Percentiles rank a stretch among this genome's conserved stretches.
These are phyloP conservation scores for Pseudopyricularia javanii DNA, from an alignment of 2,329 filamentous ascomycete species.

Conservation along the genomic window DNA sequence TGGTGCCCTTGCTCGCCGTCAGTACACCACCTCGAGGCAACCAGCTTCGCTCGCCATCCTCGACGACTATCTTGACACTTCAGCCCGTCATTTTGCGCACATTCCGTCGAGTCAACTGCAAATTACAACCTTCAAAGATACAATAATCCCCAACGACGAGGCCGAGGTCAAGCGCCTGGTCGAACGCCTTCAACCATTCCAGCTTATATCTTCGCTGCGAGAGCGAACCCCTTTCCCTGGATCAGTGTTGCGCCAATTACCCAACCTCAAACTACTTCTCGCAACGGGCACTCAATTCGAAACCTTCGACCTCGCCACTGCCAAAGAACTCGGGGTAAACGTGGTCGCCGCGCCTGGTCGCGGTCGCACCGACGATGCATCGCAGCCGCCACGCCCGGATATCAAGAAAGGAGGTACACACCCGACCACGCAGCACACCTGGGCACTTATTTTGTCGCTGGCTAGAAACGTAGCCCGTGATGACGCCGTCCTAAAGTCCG, in stretches of 20 bases:
- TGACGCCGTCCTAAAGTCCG: conserved; percentile 53
- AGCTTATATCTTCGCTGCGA: conserved; percentile 68
- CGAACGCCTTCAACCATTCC: conserved; percentile 54
- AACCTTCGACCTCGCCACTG: conserved; percentile 53
- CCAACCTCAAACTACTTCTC: conserved; percentile 63
- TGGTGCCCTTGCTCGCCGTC: too few relatives aligned
- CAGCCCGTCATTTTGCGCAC: conserved; percentile 43
- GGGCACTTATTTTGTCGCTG: conserved; percentile 54
- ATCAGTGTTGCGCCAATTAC: conserved; percentile 51
- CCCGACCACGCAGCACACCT: conserved; percentile 57
- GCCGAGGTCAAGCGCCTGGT: conserved; percentile 48
- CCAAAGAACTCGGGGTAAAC: conserved; percentile 42
- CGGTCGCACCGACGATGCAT: too few relatives aligned
- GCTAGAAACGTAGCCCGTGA: conserved; percentile 58
- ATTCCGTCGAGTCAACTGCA: conserved; percentile 46
- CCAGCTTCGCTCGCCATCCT: conserved; percentile 67
- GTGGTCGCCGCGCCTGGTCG: conserved; percentile 61
- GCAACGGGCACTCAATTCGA: conserved; percentile 61
- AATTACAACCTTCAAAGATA: conserved; percentile 55
- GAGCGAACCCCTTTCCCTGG: conserved; percentile 69
- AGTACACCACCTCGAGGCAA: too few relatives aligned
- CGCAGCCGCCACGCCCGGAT: too few relatives aligned
- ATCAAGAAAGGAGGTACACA: conserved; percentile 27
- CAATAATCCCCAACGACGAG: conserved; percentile 54
- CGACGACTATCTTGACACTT: conserved; percentile 63